Conservation (phyloP, 176 grass and related monocot genomes). For the Aegilops sharonensis region DNA sequence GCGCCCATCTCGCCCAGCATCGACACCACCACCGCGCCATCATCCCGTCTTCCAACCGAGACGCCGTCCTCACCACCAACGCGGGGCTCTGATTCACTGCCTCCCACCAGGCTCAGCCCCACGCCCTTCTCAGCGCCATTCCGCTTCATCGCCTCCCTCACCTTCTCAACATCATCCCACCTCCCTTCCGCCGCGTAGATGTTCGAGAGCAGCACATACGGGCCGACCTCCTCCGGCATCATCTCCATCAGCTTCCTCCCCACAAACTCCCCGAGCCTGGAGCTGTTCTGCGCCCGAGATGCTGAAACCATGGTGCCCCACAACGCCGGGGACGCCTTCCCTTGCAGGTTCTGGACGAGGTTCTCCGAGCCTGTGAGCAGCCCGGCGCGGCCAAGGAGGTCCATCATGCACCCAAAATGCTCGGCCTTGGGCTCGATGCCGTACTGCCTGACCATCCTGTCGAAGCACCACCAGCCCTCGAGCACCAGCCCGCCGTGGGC, state of each 20-base stretch:
- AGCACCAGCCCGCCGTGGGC: slow-evolving; percentile 63
- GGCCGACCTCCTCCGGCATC: slow-evolving; percentile 44
- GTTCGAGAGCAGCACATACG: slow-evolving; percentile 56
- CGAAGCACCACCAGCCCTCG: slow-evolving; percentile 73
- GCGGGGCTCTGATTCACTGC: neutral
- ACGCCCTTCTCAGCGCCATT: slow-evolving; percentile 28
- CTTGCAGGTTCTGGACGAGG: slow-evolving; percentile 24
- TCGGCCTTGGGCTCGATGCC: slow-evolving; percentile 44
- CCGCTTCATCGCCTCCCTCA: slow-evolving; percentile 57
- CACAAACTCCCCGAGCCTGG: slow-evolving; percentile 54
- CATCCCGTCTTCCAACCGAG: neutral
- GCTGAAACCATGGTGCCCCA: slow-evolving; percentile 43
- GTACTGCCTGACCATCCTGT: slow-evolving; percentile 54
- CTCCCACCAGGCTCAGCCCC: slow-evolving; percentile 36
- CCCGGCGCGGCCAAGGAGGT: slow-evolving; percentile 60
- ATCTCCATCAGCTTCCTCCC: slow-evolving; percentile 64
- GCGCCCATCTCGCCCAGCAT: slow-evolving; percentile 38
- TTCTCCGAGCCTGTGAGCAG: slow-evolving; percentile 34
- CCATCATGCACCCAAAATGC: slow-evolving; percentile 78
- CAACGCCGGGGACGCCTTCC: slow-evolving; percentile 29
- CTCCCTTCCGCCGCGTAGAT: slow-evolving; percentile 50
- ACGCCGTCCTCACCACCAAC: neutral
- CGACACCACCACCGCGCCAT: slow-evolving; percentile 7
- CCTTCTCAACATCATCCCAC: slow-evolving; percentile 63
- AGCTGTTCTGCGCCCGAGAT: slow-evolving; percentile 35